Evolutionary conservation across 495 filamentous ascomycete genomes (phyloP), one percentile per base, ranked within the genome.

Genomic region (Mytilinidion resinicola): DNA sequence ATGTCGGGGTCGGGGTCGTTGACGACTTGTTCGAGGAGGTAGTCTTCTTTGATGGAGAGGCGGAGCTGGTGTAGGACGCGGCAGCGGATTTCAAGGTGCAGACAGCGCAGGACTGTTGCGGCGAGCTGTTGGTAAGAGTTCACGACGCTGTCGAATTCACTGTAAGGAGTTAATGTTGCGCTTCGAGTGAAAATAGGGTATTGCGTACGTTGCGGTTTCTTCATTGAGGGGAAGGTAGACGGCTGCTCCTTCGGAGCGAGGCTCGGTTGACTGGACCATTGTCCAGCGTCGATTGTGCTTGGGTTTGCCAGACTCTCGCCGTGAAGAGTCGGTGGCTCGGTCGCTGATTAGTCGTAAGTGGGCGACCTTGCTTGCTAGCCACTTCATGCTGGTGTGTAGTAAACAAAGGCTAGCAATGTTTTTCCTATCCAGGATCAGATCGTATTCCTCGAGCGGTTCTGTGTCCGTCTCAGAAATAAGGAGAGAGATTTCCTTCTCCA

Each of bases 321-420:
- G 67, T 3, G 72, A 73, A 20, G 72, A 61, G 37, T 83, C 80
- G 4, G 74, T 65, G 1, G 73, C 61, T 11, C 60, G 63, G 37
- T 72, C 66, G 50, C 68, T 88, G 60, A 95, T 86, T 61, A 87
- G 84, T 21, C 92, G 84, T 38, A 97, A 78, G 53, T 87, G 78
- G 11, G 76, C 67, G 15, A 96, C 80, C 69, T 90, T 90, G 64
- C 82, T 85, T 54, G 87, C 85, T 21, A 98, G 84, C 93, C 93
- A 98, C 80, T 93, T 88, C 91, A 96, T 95, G 78, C 92, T 96
- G 57, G 88, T 95, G 68, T 93, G 90, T 19, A 99, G 78, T 47
- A 96, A 81, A 60, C 90, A 96, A 36, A 97, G 73, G 10, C 88
- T 82, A 48, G 85, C 79, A 34, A 96, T 86, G 1, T 85, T 85